Percentiles rank a stretch among this genome's conserved stretches.
Conservation (phyloP, 257 asterid species). For the Leptodermis oblonga region DNA sequence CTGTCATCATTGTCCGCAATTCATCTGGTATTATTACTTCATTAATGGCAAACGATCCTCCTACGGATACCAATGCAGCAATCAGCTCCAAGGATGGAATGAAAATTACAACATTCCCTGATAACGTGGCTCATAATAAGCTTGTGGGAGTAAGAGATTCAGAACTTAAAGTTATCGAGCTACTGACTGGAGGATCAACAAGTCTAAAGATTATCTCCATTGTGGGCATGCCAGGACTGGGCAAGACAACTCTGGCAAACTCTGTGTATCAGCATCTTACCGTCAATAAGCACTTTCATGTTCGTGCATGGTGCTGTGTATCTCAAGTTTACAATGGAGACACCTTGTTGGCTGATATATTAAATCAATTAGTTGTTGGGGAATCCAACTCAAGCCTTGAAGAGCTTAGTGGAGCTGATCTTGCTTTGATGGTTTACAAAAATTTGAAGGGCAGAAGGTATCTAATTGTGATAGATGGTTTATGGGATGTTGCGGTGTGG, state of each 20-base stretch:
- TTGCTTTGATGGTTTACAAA: too few species aligned
- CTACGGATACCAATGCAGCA: not conserved
- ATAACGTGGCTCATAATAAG: not conserved
- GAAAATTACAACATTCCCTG: not conserved
- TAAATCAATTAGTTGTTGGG: not conserved
- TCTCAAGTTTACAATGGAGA: slow-evolving; percentile 24
- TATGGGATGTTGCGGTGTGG: slow-evolving; percentile 3
- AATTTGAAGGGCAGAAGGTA: too few species aligned
- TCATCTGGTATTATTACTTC: not conserved
- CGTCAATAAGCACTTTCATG: slow-evolving; percentile 18
- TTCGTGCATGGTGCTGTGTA: slow-evolving; percentile 23
- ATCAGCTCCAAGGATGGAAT: not conserved
- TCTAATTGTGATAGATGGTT: too few species aligned
- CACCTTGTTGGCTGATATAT: slow-evolving; percentile 20
- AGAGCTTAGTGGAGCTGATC: not conserved
- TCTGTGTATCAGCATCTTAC: slow-evolving; percentile 19
- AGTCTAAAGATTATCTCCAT: slow-evolving; percentile 21
- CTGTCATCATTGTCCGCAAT: not conserved
- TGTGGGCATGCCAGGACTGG: slow-evolving; percentile 39
- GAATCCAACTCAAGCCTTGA: not conserved
- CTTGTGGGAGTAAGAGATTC: slow-evolving; percentile 21
- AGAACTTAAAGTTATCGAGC: not conserved
- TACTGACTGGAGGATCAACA: not conserved
- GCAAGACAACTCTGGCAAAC: slow-evolving; percentile 37
- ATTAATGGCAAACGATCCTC: not conserved